phyloP scores from a whole-genome alignment of 768 basidiomycete species.

The Lentinus tigrinus region DNA sequence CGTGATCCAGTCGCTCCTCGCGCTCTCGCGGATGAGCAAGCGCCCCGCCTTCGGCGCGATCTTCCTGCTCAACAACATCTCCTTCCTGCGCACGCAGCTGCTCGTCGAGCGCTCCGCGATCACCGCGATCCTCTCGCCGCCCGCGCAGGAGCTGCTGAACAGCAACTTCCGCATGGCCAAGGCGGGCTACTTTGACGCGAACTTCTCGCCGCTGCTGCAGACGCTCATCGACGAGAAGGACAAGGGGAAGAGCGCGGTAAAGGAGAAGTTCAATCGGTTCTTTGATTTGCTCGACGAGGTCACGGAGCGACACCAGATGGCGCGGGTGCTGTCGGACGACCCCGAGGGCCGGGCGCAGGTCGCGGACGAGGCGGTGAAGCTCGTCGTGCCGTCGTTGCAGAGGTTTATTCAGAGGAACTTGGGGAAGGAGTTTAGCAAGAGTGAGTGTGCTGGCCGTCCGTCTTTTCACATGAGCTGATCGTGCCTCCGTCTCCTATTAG shows the following conservation, averaged over 20 bases:
- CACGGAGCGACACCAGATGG: conserved; percentile 69
- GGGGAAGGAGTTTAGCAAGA: conserved; percentile 85
- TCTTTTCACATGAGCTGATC: conserved; percentile 1
- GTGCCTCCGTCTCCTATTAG: conserved; percentile 34
- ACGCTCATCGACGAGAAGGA: conserved; percentile 48
- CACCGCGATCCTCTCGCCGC: conserved; percentile 53
- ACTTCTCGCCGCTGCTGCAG: conserved; percentile 78
- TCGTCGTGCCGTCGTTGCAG: conserved; percentile 74
- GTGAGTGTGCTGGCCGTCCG: conserved; percentile 39
- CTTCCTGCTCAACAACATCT: conserved; percentile 78
- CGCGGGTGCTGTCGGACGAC: conserved; percentile 71
- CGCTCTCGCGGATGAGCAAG: conserved; percentile 56
- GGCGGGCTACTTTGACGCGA: conserved; percentile 81
- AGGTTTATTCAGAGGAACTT: conserved; percentile 72
- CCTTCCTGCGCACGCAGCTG: conserved; percentile 63
- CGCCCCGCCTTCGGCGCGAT: conserved; percentile 71
- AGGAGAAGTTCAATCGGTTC: conserved; percentile 83
- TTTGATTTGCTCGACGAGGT: conserved; percentile 81
- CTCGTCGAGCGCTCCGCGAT: conserved; percentile 48
- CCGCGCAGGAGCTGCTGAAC: conserved; percentile 60
- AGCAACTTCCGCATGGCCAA: conserved; percentile 79
- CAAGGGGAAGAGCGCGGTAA: conserved; percentile 58
- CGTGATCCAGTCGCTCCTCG: conserved; percentile 55
- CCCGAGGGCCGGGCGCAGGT: conserved; percentile 54
- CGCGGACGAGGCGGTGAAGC: conserved; percentile 71